These are phyloP conservation scores for Thymus mandschuricus DNA, from an alignment of 257 asterid species.

Conservation along the genomic window DNA sequence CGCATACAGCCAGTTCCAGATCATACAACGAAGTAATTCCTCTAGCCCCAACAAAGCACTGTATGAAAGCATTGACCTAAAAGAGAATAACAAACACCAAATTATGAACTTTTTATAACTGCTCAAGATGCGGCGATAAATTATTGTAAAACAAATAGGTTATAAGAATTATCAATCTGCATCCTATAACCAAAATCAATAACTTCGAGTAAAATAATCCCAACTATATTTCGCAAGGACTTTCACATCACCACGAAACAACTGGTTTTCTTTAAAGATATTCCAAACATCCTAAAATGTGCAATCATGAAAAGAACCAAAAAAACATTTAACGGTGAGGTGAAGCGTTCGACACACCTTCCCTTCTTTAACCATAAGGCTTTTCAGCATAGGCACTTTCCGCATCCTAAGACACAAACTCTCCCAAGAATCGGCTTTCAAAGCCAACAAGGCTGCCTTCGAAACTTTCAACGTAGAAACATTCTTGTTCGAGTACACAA, in stretches of 20 bases:
- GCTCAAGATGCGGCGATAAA: background rate
- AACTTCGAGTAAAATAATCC: background rate
- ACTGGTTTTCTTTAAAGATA: background rate
- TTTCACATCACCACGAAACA: background rate
- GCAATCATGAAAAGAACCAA: background rate
- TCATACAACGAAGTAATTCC: slow-evolving; percentile 78
- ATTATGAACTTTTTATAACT: slow-evolving; percentile 6
- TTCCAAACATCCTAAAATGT: background rate
- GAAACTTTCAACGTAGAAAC: slow-evolving; percentile 87
- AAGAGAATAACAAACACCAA: slow-evolving; percentile 23
- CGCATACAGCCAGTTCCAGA: slow-evolving; percentile 77
- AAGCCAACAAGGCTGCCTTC: slow-evolving; percentile 62
- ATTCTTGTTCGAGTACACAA: slow-evolving; percentile 47
- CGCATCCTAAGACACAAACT: slow-evolving; percentile 79
- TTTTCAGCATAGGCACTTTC: slow-evolving; percentile 74
- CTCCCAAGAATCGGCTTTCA: slow-evolving; percentile 80
- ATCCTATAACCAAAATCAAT: background rate
- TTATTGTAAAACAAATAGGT: background rate
- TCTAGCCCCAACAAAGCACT: slow-evolving; percentile 89
- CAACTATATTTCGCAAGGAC: background rate
- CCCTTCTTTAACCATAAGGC: slow-evolving; percentile 60
- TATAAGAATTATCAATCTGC: background rate
- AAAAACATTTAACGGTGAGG: background rate
- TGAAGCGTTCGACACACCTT: slow-evolving; percentile 50
- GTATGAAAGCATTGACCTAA: slow-evolving; percentile 84